phyloP scores from a whole-genome alignment of 139 green algal species.

The Chlamydomonas eustigma region DNA sequence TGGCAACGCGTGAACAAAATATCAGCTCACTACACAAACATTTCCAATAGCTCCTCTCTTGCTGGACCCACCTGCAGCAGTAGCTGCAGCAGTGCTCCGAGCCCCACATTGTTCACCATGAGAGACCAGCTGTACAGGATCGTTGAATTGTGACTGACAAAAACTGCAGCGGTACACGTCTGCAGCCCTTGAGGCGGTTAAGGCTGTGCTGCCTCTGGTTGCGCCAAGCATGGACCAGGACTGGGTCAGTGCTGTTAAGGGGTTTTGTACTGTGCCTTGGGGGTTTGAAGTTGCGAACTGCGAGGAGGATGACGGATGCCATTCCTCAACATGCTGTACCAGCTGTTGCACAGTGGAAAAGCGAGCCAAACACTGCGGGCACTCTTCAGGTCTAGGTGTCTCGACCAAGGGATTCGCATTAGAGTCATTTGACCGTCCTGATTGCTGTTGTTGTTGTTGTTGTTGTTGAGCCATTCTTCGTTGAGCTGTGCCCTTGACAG shows the following conservation, averaged over 20 bases:
- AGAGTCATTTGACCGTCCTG: not conserved
- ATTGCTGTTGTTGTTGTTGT: not conserved
- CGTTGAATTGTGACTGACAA: not conserved
- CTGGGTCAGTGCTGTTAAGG: too few relatives aligned
- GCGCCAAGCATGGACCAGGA: too few relatives aligned
- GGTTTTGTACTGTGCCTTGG: not conserved
- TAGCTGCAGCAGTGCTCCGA: not conserved
- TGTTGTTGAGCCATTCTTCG: not conserved
- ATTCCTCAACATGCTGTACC: conserved; percentile 36
- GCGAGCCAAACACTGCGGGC: conserved; percentile 33
- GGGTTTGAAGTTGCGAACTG: not conserved
- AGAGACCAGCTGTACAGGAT: not conserved
- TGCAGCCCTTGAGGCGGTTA: not conserved
- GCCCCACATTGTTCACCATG: not conserved
- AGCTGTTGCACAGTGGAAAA: conserved; percentile 40
- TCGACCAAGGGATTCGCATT: conserved; percentile 16
- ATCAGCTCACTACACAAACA: too few relatives aligned
- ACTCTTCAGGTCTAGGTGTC: conserved; percentile 23
- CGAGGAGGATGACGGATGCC: conserved; percentile 12
- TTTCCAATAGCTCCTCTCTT: too few relatives aligned
- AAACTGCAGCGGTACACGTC: not conserved
- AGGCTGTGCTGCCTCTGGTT: not conserved
- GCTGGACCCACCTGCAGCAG: too few relatives aligned
- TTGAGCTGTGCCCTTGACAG: conserved; percentile 5
- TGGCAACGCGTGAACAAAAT: too few relatives aligned